Base-by-base conservation (phyloP, 208 protist species). In the Trypanosoma conorhini region DNA sequence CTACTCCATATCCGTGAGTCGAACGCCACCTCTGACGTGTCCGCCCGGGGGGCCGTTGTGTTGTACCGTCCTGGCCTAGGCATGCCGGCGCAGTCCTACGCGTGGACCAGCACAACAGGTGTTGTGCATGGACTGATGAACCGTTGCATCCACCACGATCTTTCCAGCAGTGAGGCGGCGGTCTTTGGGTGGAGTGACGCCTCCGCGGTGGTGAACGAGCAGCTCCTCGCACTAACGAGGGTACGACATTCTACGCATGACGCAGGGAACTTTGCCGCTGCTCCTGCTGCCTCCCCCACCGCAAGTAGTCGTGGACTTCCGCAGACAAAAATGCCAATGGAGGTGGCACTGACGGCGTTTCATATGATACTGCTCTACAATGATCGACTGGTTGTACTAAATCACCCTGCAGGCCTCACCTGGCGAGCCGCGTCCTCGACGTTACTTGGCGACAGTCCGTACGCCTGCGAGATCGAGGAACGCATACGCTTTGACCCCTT, bases 281-380 rank as follows among this genome's bases (percentile, higher is more conserved):
- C 21, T 9, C 35, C 19, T 38, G 33, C 33, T 38, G 63, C 21
- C 17, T 42, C 19, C 13, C 40, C 21, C 33, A 24, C 21, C 38
- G 9, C 67, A 65, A 40, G 55, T 24, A 48, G 42, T 38, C 35
- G 40, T 62, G 26, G 0, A 21, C 21, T 68, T 44, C 69, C 62
- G 19, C 35, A 10, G 19, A 40, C 3, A 26, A 48, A 30, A 62
- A 62, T 72, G 31, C 77, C 85, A 31, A 54, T 74, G n/a, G 67
- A 87, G 13, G 85, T 98, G 58, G 56, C 84, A n/a, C 72, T 97
- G 0, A 97, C 89, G 0, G 92, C 96, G 26, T 99, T 97, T 65
- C 96, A 99, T 79, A 96, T 98, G 66, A 42, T 98, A 15, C 35
- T 98, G n/a, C 40, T 97, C 1, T 98, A 97, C 69, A 71, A 73